phyloP scores from a whole-genome alignment of 495 filamentous ascomycete species.

The Platismatia glauca region DNA sequence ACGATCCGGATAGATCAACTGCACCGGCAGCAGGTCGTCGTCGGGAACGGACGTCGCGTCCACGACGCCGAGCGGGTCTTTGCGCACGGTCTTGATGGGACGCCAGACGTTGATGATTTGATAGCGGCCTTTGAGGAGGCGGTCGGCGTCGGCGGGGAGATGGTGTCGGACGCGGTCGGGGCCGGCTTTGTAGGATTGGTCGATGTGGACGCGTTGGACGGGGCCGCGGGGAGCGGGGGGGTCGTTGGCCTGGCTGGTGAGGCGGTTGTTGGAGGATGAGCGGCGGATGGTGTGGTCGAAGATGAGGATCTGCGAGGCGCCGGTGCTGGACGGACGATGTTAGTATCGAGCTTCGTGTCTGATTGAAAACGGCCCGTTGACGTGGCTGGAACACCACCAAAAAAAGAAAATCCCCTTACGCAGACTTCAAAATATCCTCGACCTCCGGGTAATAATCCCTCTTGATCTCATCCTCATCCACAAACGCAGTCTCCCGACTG shows the following conservation, averaged over 20 bases:
- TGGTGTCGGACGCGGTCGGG: constrained; percentile 49
- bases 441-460: constrained; percentile 56
- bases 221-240: constrained; percentile 44
- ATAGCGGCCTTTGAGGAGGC: constrained; percentile 53
- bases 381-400: background rate
- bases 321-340: constrained; percentile 34
- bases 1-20: constrained; percentile 43
- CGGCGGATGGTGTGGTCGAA: constrained; percentile 73
- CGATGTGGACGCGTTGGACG: constrained; percentile 61
- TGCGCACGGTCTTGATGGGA: constrained; percentile 54
- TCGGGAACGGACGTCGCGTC: constrained; percentile 42
- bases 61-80: constrained; percentile 55
- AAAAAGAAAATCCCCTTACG: constrained; percentile 27
- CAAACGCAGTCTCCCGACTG: constrained; percentile 41
- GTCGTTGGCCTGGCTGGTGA: constrained; percentile 9
- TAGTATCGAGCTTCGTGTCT: constrained; percentile 7
- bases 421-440: constrained; percentile 56
- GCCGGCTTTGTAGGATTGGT: constrained; percentile 57
- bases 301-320: constrained; percentile 51
- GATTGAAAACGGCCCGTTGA: background rate
- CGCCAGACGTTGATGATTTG: constrained; percentile 80
- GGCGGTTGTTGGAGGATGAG: constrained; percentile 26
- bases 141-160: constrained; percentile 52
- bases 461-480: constrained; percentile 62
- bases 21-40: constrained; percentile 37